A percentile compares a stretch with the other conserved stretches of the same genome.
Conservation (phyloP, 31 red algal species). For the Endocladia muricata region DNA sequence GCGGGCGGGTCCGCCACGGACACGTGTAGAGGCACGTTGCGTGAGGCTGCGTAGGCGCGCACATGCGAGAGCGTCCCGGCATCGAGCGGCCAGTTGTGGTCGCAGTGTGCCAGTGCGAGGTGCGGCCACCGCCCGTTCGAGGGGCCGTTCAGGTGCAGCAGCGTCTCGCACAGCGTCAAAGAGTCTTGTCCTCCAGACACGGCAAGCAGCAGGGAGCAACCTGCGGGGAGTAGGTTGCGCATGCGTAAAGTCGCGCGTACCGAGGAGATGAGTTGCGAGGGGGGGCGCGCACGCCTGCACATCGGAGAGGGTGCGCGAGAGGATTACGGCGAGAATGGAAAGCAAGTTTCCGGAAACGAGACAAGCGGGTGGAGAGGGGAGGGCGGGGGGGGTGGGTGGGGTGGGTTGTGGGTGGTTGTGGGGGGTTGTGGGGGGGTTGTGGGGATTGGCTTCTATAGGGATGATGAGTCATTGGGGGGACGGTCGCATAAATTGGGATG, state of each 20-base stretch:
- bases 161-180: conserved; percentile 31
- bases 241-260: conserved; percentile 14
- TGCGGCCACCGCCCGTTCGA: conserved; percentile 17
- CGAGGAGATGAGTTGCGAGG: conserved; percentile 23
- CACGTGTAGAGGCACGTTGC: conserved; percentile 37
- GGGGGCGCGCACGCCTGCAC: no score
- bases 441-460: no score
- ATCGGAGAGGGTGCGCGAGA: no score
- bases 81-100: conserved; percentile 71
- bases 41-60: conserved; percentile 17
- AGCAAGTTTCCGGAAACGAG: no score
- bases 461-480: no score
- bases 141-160: conserved; percentile 14
- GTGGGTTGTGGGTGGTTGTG: no score
- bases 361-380: no score
- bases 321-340: no score
- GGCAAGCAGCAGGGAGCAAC: conserved; percentile 37
- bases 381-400: no score
- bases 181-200: conserved; percentile 73
- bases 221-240: conserved; percentile 34
- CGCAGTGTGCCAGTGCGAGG: conserved; percentile 57
- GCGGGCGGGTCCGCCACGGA: conserved; percentile 14
- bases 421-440: no score
- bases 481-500: no score
- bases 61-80: conserved; percentile 49